Evolutionary conservation across 1,284 basidiomycete species (phyloP).

Genomic region (Moesziomyces sp.): DNA sequence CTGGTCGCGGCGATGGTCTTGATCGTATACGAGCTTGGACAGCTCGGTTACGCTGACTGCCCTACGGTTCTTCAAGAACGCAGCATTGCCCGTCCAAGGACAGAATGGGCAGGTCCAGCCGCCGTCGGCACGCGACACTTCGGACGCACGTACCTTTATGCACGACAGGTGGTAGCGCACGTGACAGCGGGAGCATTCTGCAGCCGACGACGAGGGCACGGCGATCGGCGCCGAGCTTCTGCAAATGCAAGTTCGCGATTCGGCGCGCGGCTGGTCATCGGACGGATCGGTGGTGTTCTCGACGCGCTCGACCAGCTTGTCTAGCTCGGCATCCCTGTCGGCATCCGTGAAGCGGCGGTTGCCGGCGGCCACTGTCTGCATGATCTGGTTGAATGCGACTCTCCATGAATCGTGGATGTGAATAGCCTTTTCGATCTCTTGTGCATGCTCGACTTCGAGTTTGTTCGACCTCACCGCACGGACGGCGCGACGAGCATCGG

Average conservation of each 20-base stretch:
- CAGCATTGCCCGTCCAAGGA: constrained; percentile 22
- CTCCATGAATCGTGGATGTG: constrained; percentile 54
- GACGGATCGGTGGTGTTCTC: constrained; percentile 29
- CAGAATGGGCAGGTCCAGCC: constrained; percentile 60
- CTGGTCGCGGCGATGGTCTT: constrained; percentile 42
- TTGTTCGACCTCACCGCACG: constrained; percentile 38
- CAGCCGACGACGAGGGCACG: constrained; percentile 24
- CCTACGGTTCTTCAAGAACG: constrained; percentile 33
- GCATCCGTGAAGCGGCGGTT: constrained; percentile 28
- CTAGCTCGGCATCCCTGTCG: constrained; percentile 32
- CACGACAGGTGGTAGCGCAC: constrained; percentile 55
- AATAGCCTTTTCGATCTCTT: constrained; percentile 40
- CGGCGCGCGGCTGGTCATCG: constrained; percentile 31
- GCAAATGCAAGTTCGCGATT: constrained; percentile 59
- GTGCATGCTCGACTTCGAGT: constrained; percentile 33
- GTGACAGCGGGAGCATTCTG: constrained; percentile 49
- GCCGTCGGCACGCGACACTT: constrained; percentile 35
- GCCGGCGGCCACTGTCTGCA: constrained; percentile 22
- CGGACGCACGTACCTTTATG: constrained; percentile 40
- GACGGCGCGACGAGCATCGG: constrained; percentile 50
- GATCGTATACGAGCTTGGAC: constrained; percentile 45
- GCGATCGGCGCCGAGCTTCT: constrained; percentile 29
- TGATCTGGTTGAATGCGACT: constrained; percentile 29
- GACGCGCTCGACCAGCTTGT: constrained; percentile 47
- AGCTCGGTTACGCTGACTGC: constrained; percentile 27